Base-by-base conservation (phyloP, 75 land plant genomes). In the Cunninghamia lanceolata region DNA sequence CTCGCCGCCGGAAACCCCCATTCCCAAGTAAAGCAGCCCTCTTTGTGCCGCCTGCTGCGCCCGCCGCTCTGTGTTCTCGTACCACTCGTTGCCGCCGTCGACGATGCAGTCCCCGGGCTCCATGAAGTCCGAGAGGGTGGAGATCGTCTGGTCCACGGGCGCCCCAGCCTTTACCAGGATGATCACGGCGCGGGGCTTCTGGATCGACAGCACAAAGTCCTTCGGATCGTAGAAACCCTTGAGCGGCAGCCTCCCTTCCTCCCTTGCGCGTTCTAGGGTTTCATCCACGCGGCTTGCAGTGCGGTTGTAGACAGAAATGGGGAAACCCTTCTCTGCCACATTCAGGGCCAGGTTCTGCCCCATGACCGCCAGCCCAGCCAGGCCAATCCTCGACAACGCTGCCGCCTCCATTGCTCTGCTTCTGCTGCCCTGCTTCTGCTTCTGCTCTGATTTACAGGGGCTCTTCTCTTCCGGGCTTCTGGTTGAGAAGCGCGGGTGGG, bases 11-110 rank as follows among this genome's bases (percentile, higher is more conserved):
- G 95, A 93, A 3, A 94, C 94, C 8, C 95, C 95, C 95, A 94
- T 94, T 14, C 95, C 95, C 42, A 94, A 84, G 75, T 94, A 94
- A 14, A 94, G 88, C 25, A 94, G 54, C 0, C 94, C 94, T 85
- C 81, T 82, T 3, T 76, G 74, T 34, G 86, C 46, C 53, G 74
- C 91, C 32, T 82, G 76, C 39, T 82, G 53, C 32, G 91, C 91
- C 14, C 95, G 80, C 30, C 95, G 85, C 90, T 94, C 95, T 43
- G 95, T 94, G 85, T 94, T 94, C 90, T 93, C 89, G 83, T 94
- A 94, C 95, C 95, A 94, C 84, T 94, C 94, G 84, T 94, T 94
- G 15, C 95, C 95, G 2, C 95, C 95, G 59, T 94, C 95, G 54
- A 94, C 86, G 52, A 94, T 91, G 59, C 90, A 90, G 59, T 94